Evolutionary conservation across 2,329 filamentous ascomycete species (phyloP), one percentile per base, ranked within the genome.

Genomic region (Diaporthe vexans): DNA sequence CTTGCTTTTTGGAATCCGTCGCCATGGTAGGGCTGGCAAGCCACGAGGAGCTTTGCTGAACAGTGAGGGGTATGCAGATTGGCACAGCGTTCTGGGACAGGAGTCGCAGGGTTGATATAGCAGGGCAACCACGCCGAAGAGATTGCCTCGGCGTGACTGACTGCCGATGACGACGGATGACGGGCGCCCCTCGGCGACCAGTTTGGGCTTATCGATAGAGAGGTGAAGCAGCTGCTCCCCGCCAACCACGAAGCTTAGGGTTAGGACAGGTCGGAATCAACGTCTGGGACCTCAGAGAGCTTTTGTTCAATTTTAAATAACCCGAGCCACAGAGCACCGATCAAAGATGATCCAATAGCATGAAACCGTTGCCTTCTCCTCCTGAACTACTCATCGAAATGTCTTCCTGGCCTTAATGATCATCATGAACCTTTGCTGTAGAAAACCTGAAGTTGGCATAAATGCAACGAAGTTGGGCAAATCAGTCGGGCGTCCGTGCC

Each of bases 1-100:
- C 85, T 11, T 83, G 78, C 71, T 82, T 83, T 74, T 85, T 84
- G 57, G 78, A 76, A 74, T 63, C 54, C 4, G 37, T 76, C 21
- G 73, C 75, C 75, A 76, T 76, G 37, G 29, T 46, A 15, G 15
- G 15, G 7, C 54, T 11, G 37, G 40, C 46, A 54, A 54, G 48
- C 17, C 21, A 13, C 11, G 13, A 35, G 43, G 67, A 21, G 4
- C 9, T 71, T 26, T 17, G n/a, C 33, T 10, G 7, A 13, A 48
- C 33, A 17, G 6, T 19, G 21, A 35, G 11, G 15, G n/a, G 33
- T 33, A 17, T 3, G 21, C 10, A 2, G 33, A 13, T 19, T 2
- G 24, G 15, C 19, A 17, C 17, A 52, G 43, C 35, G 3, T 24
- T 43, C 51, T 13, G n/a, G 37, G 19, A 21, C 29, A 37, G 52